Percentiles rank a stretch among this genome's conserved stretches.
Evolutionary conservation across 108 stramenopile species (phyloP).

Genomic region (Cyclotella cryptica): DNA sequence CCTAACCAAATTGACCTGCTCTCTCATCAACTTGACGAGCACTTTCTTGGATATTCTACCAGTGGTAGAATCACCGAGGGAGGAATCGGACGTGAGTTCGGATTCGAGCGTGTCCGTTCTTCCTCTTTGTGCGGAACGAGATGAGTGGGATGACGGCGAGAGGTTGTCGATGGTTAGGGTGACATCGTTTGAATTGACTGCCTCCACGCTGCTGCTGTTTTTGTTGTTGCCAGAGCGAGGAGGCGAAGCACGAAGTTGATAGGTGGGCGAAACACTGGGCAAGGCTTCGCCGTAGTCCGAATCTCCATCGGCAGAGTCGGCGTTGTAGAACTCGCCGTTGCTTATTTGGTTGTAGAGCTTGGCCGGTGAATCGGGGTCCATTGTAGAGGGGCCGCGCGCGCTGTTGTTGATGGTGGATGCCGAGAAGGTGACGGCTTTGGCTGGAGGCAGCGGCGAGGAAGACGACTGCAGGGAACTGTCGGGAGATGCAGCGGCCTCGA

Average conservation of each 20-base stretch:
- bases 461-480: neutral
- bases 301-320: neutral
- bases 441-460: neutral
- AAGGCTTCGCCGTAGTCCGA: neutral
- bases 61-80: neutral
- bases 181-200: neutral
- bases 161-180: neutral
- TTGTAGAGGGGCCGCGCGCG: too few relatives aligned
- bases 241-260: neutral
- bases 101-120: conserved; percentile 8
- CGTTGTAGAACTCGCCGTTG: neutral
- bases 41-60: conserved; percentile 30
- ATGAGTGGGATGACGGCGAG: neutral
- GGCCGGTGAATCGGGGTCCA: too few relatives aligned
- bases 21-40: conserved; percentile 43
- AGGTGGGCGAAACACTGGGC: conserved; percentile 7
- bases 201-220: neutral
- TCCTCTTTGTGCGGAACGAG: neutral
- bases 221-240: too few relatives aligned
- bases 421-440: conserved; percentile 17
- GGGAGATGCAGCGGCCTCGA: too few relatives aligned
- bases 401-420: conserved; percentile 6
- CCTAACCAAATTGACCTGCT: conserved; percentile 49
- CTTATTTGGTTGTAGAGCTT: neutral
- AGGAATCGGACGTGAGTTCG: conserved; percentile 2